Base-by-base conservation (phyloP, 495 filamentous ascomycete genomes). In the Clavariopsis aquatica region DNA sequence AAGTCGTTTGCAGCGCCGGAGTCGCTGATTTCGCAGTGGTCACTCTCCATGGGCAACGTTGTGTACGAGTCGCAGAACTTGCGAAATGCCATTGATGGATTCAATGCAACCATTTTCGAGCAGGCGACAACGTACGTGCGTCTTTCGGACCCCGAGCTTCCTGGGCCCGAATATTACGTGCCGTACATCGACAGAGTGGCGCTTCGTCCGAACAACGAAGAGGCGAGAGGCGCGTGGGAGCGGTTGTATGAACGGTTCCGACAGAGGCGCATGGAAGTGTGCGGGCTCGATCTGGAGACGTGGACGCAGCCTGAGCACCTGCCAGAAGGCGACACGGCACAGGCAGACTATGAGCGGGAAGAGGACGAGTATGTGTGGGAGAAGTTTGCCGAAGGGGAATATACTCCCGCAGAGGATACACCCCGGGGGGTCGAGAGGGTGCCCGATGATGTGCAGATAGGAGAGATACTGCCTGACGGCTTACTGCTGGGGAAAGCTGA, bases 211-310 rank as follows among this genome's bases (percentile, higher is more conserved):
- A 69, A 69, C 49, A 62, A 72, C 23, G 65, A 70, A 53, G 71
- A 81, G n/a, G 78, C 79, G 2, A 73, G 73, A 29, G 73, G 56
- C 49, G 76, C 77, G 36, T 84, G 81, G 81, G 75, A 78, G 57
- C 66, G 60, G 56, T 56, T 78, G 49, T 77, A 77, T 57, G 76
- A 75, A 27, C 43, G 59, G 17, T 78, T 76, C 67, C 71, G 71
- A 45, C 71, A 73, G 69, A 68, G 70, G 51, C 56, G 76, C 54
- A 73, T 73, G 74, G 75, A 77, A 62, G 65, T 77, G 22, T 78
- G 76, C 63, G 76, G 76, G 47, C 64, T 78, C 52, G 76, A 76
- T 51, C 54, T 78, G 65, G 76, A 78, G 71, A 55, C 43, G 17
- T 73, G 71, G 65, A 60, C 23, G 23, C 43, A 36, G 58, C 69